Base-by-base conservation (phyloP, 495 filamentous ascomycete species). In the Copromyces sp. region DNA sequence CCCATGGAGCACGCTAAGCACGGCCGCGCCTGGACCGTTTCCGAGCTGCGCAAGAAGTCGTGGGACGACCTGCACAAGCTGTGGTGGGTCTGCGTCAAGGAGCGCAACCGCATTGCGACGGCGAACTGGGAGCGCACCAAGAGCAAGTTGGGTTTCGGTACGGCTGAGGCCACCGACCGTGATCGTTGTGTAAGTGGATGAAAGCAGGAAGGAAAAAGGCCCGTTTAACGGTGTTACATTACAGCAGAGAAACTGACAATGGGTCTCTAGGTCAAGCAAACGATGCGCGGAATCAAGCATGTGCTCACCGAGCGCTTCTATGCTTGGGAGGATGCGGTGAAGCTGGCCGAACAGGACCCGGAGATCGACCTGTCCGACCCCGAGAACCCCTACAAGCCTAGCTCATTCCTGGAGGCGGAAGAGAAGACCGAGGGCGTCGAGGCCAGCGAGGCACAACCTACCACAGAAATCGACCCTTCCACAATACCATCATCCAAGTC, bases 1-100 rank as follows among this genome's bases (percentile, higher is more conserved):
- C 94, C 94, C 3, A 85, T 88, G 20, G 89, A 93, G 74, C 88
- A 90, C 61, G 69, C 77, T 17, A 83, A 87, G 42, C 90, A 94
- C 80, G 95, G 95, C 39, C 90, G 95, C 68, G 80, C 87, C 38
- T 99, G 96, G 96, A 87, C 85, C 39, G 89, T 91, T n/a, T 90
- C 92, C 83, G 96, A 99, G 82, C 87, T 99, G 70, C 88, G 94
- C 44, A 82, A 86, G 68, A 97, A 97, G 83, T 91, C 89, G 71
- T 99, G 94, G 94, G 93, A 98, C 59, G 95, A 98, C 81, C 83
- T 99, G 68, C 94, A 98, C 78, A 82, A 82, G 70, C 86, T 99
- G 73, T 99, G 95, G 95, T 98, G 94, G 92, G 89, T 94, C 39
- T 99, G 96, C 80, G 85, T 89, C 73, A 96, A 93, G 84, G 96